Evolutionary conservation across 2,329 filamentous ascomycete genomes (phyloP).

Genomic region (Myriosclerotinia scirpicola): DNA sequence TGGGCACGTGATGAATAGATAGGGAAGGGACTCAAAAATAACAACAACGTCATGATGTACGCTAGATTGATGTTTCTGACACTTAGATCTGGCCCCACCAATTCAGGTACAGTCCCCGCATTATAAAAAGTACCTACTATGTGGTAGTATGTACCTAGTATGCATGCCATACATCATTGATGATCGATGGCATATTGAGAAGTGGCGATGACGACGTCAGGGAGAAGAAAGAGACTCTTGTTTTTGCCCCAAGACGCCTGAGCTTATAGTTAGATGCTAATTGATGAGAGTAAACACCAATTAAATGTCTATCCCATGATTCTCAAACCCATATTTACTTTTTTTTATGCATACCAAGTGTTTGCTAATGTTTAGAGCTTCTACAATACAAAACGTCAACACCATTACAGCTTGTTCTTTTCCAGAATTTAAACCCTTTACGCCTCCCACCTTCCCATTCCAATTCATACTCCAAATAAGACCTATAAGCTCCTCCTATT

Average conservation of each 20-base stretch:
- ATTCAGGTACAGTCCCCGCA: conserved; percentile 6
- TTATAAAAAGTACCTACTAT: neutral
- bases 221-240: neutral
- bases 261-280: neutral
- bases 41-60: neutral
- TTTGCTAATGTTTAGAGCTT: neutral
- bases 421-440: neutral
- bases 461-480: neutral
- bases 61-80: neutral
- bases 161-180: neutral
- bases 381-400: neutral
- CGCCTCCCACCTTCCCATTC: neutral
- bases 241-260: neutral
- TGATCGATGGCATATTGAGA: neutral
- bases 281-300: conserved; percentile 4
- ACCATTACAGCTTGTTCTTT: neutral
- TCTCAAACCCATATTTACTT: too few relatives aligned
- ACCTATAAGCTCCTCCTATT: neutral
- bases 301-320: neutral
- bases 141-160: too few relatives aligned
- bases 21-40: neutral
- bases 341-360: neutral
- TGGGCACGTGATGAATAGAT: conserved; percentile 4
- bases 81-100: neutral
- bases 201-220: neutral